Evolutionary conservation across 208 protist species (phyloP).

Genomic region (Trichomonas gallinae): DNA sequence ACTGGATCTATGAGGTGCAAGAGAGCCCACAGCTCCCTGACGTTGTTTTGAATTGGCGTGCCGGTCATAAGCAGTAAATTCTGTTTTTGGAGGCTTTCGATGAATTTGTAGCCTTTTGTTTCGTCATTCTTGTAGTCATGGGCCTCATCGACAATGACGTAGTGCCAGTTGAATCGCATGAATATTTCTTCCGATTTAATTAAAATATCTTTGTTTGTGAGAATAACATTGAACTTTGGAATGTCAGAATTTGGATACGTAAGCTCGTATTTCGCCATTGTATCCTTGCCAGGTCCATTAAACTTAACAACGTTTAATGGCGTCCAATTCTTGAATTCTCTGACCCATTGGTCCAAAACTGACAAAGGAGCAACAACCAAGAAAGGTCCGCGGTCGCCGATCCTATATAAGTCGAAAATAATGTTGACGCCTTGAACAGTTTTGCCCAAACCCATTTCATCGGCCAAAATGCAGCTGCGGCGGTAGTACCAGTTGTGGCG

Average conservation of each 20-base stretch:
- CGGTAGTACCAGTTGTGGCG: constrained; percentile 62
- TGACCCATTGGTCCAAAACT: neutral
- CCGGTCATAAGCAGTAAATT: constrained; percentile 43
- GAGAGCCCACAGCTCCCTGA: constrained; percentile 58
- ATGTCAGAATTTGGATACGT: neutral
- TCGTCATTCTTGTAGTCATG: constrained; percentile 39
- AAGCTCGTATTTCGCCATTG: neutral
- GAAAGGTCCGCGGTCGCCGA: neutral
- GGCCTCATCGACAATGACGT: constrained; percentile 60
- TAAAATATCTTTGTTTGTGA: constrained; percentile 59
- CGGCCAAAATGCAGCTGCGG: constrained; percentile 68
- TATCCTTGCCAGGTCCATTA: neutral
- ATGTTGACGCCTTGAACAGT: constrained; percentile 11
- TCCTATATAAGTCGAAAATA: neutral
- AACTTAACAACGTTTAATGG: constrained; percentile 21
- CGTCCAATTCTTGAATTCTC: constrained; percentile 19
- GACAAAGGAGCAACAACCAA: neutral
- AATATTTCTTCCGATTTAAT: constrained; percentile 28
- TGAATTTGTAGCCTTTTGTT: constrained; percentile 59
- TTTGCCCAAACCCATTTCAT: constrained; percentile 71
- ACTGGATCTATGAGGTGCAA: constrained; percentile 61
- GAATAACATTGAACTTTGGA: constrained; percentile 30
- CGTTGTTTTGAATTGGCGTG: constrained; percentile 50
- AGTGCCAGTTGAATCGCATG: constrained; percentile 42
- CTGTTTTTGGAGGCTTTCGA: constrained; percentile 70